Evolutionary conservation across 2,329 filamentous ascomycete species (phyloP).

Genomic region (Berkeleyomyces rouxiae): DNA sequence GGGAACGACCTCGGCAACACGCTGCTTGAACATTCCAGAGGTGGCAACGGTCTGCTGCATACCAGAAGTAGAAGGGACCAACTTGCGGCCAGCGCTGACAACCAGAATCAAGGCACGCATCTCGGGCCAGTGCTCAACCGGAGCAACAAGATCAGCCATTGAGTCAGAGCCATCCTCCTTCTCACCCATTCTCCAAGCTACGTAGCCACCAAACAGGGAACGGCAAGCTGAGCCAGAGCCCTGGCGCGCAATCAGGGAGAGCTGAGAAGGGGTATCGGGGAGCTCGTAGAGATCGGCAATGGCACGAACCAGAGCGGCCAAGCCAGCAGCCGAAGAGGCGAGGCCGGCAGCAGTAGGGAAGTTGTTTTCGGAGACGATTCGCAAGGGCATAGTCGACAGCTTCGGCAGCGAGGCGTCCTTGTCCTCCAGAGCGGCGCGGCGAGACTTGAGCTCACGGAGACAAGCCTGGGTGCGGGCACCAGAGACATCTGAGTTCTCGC

Average conservation of each 20-base stretch:
- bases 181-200: slow-evolving; percentile 76
- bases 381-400: slow-evolving; percentile 59
- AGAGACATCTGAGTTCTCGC: slow-evolving; percentile 63
- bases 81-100: slow-evolving; percentile 86
- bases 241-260: slow-evolving; percentile 79
- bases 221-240: slow-evolving; percentile 91
- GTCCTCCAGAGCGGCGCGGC: slow-evolving; percentile 60
- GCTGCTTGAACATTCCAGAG: slow-evolving; percentile 67
- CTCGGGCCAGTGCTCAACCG: slow-evolving; percentile 80
- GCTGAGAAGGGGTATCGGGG: slow-evolving; percentile 60
- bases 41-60: slow-evolving; percentile 97
- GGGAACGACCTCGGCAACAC: slow-evolving; percentile 63
- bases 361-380: slow-evolving; percentile 92
- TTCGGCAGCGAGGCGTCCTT: slow-evolving; percentile 60
- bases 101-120: slow-evolving; percentile 91
- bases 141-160: slow-evolving; percentile 72
- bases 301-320: slow-evolving; percentile 58
- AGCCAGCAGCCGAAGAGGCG: slow-evolving; percentile 52
- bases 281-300: slow-evolving; percentile 87
- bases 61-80: slow-evolving; percentile 76
- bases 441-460: slow-evolving; percentile 66
- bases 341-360: slow-evolving; percentile 95
- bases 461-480: slow-evolving; percentile 88
- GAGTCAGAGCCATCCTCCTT: slow-evolving; percentile 70
- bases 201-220: slow-evolving; percentile 85